Evolutionary conservation across 73 alveolate genomes (phyloP).

Genomic region (Breviolum minutum): DNA sequence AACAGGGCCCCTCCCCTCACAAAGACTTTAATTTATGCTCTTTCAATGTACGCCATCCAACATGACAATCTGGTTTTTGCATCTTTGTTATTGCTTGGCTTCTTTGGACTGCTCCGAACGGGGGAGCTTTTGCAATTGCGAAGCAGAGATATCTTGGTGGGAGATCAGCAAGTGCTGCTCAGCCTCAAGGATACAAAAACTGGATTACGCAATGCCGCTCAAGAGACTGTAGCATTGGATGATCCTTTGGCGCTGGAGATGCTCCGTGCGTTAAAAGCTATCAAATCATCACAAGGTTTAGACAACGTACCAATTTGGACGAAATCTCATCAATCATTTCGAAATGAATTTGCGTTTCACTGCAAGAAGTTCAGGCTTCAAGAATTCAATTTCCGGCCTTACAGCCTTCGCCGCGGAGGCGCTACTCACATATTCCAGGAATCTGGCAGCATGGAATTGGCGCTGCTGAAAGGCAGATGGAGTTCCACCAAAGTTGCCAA

Average conservation of each 20-base stretch:
- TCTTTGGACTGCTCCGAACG: not conserved
- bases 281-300: not conserved
- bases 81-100: not conserved
- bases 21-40: not conserved
- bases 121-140: not conserved
- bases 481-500: not conserved
- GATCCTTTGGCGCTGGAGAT: not conserved
- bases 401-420: not conserved
- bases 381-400: not conserved
- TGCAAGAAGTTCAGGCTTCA: not conserved
- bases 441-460: not conserved
- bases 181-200: not conserved
- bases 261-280: not conserved
- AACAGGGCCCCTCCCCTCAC: constrained; percentile 21
- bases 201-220: not conserved
- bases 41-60: not conserved
- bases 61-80: not conserved
- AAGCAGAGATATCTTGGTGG: not conserved
- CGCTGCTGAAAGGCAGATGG: constrained; percentile 7
- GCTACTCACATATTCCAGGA: not conserved
- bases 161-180: not conserved
- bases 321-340: not conserved
- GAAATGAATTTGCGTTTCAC: not conserved
- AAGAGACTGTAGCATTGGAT: not conserved
- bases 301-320: not conserved